Evolutionary conservation across 345 rosid genomes (phyloP), one percentile per base, ranked within the genome.

Genomic region (Cardamine chenopodiifolia): DNA sequence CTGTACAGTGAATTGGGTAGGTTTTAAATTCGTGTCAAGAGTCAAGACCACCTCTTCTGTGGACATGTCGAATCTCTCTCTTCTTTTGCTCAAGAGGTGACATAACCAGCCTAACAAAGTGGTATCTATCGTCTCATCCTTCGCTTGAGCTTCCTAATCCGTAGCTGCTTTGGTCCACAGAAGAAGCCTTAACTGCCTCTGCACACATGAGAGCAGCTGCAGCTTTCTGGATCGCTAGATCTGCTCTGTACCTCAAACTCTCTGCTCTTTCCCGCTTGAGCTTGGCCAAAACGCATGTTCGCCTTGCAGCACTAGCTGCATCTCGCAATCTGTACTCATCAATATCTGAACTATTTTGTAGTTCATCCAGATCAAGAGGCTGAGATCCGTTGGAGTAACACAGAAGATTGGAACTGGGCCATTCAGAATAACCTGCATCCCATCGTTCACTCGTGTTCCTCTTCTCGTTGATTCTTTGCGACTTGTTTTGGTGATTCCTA

Each of bases 141-240:
- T 80, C 49, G 22, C 74, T 75, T 61, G 63, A 61, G 69, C 73
- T 60, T 68, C 61, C 74, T 20, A 62, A 31, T 15, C n/a, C 63
- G 10, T 17, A 13, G n/a, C 61, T 62, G 52, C 34, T 63, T 53
- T 64, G 59, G 66, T 89, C 85, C 77, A 72, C 81, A 19, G 80
- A 85, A 62, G 91, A 79, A 70, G 84, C 88, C 82, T 78, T 90
- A 18, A 87, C 81, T 14, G 97, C 96, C 71, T 95, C 98, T 19
- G 98, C 98, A 79, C 85, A 88, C 87, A 86, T 85, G 72, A 90
- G 86, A 69, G 97, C 89, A 77, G 81, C 87, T 77, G 88, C 90
- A 64, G 98, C 99, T 83, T 85, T 95, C 87, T 92, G 96, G 66
- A 92, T 86, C 20, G 92, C 92, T 67, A 92, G 73, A 80, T 92